phyloP scores from a whole-genome alignment of 2,329 filamentous ascomycete genomes.

The Xylariaceae sp. region DNA sequence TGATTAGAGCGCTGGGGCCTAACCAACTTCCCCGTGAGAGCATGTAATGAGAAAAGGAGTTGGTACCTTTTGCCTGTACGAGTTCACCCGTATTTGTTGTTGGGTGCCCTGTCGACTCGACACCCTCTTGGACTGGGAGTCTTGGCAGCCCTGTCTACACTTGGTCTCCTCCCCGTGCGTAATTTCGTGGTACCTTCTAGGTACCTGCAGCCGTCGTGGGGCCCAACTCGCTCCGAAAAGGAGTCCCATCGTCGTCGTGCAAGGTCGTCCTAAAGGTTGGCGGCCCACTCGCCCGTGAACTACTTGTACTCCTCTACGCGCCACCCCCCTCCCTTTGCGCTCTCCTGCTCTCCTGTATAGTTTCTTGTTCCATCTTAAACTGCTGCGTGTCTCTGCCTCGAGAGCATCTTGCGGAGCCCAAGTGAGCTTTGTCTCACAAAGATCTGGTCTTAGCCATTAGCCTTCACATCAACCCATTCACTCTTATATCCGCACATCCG shows the following conservation, averaged over 20 bases:
- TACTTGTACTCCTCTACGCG: slow-evolving; percentile 31
- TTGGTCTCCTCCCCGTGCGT: slow-evolving; percentile 26
- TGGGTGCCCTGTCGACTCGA: no score
- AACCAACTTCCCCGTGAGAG: no score
- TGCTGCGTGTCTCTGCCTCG: slow-evolving; percentile 31
- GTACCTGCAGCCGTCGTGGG: slow-evolving; percentile 31
- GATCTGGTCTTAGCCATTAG: slow-evolving; percentile 24
- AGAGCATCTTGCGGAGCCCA: slow-evolving; percentile 26
- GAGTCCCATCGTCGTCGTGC: slow-evolving; percentile 19
- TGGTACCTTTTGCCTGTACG: slow-evolving; percentile 15
- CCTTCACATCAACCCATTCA: slow-evolving; percentile 17
- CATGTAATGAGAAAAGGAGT: no score
- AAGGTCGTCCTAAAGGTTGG: slow-evolving; percentile 21
- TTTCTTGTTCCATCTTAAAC: slow-evolving; percentile 32
- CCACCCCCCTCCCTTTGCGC: slow-evolving; percentile 32
- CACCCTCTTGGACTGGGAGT: no score
- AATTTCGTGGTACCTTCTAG: slow-evolving; percentile 30
- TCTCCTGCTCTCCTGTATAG: slow-evolving; percentile 32
- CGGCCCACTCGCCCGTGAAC: slow-evolving; percentile 20
- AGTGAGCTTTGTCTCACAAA: slow-evolving; percentile 34
- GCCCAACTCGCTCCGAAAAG: slow-evolving; percentile 18
- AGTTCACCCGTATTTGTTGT: slow-evolving; percentile 19
- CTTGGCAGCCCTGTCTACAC: slow-evolving; percentile 28
- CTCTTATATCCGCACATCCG: slow-evolving; percentile 30
- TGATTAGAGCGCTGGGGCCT: no score